Evolutionary conservation across 164 flowering plant species (phyloP), one percentile per base, ranked within the genome.

Genomic region (Vitis vinifera): DNA sequence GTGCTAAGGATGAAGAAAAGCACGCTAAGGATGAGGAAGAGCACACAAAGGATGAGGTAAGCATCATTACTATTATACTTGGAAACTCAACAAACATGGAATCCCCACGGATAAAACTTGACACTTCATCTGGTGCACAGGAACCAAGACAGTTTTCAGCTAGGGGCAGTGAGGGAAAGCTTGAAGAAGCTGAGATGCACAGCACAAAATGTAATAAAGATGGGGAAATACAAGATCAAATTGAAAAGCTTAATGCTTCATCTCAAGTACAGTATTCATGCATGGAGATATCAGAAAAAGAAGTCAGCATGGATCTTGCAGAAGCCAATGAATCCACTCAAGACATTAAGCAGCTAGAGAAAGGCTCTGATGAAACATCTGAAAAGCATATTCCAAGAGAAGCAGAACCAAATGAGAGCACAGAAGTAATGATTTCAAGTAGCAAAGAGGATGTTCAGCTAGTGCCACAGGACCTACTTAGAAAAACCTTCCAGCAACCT

Each of bases 311-410:
- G 31, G 62, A 11, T 30, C 44, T 52, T 60, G 65, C 10, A 49
- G 74, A 62, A 65, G 70, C 51, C 65, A 60, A 13, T 29, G 71
- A 66, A 68, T 68, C 37, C 63, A 59, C 52, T 63, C 73, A 29
- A 13, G 71, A 69, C 30, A 59, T 30, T 63, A 68, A 74, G 49
- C 71, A 61, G 59, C 13, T 37, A 9, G 73, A 74, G 19, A 55
- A 75, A 61, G 17, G 12, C 58, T 62, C 71, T 49, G n/a, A n/a
- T 66, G 66, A 15, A 29, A 59, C 52, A 61, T n/a, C 61, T 62
- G 74, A 75, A 51, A 70, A 71, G 66, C 63, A 69, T 64, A 72
- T 9, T 55, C 47, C 73, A 27, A 63, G 23, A 17, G 73, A 67
- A 72, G 55, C 11, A 29, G 64, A 59, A 29, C 19, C 65, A 62